A percentile compares a stretch with the other conserved stretches of the same genome.
These are phyloP conservation scores for Myxozyma monticola DNA, from an alignment of 805 yeast species.

Conservation along the genomic window DNA sequence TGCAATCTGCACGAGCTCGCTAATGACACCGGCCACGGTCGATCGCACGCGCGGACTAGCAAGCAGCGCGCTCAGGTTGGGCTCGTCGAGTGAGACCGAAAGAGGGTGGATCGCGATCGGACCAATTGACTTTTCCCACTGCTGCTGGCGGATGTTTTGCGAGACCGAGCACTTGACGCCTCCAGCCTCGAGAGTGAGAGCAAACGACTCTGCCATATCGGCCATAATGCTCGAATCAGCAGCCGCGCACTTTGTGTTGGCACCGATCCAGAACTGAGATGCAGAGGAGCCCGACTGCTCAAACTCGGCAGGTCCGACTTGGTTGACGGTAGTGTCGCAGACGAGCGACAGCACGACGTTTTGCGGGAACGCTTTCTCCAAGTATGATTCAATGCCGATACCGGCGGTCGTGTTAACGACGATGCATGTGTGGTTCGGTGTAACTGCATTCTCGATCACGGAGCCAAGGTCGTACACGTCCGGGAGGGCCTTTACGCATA, in stretches of 20 bases:
- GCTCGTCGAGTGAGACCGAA: slow-evolving; percentile 30
- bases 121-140: slow-evolving; percentile 31
- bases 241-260: slow-evolving; percentile 3
- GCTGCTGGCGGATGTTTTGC: slow-evolving; percentile 30
- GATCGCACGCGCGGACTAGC: slow-evolving; percentile 14
- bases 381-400: slow-evolving; percentile 59
- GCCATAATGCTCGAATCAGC: slow-evolving; percentile 17
- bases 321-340: slow-evolving; percentile 38
- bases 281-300: slow-evolving; percentile 19
- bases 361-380: slow-evolving; percentile 52
- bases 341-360: slow-evolving; percentile 61
- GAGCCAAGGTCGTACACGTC: slow-evolving; percentile 58
- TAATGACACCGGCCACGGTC: slow-evolving; percentile 13
- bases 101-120: slow-evolving; percentile 30
- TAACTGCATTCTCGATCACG: slow-evolving; percentile 52
- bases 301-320: slow-evolving; percentile 31
- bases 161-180: slow-evolving; percentile 23
- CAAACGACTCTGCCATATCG: slow-evolving; percentile 30
- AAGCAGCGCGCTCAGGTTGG: slow-evolving; percentile 21
- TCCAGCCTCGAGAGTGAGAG: slow-evolving; percentile 31
- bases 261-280: slow-evolving; percentile 26
- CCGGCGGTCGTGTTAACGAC: slow-evolving; percentile 55
- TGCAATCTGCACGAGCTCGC: slow-evolving; percentile 25
- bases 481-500: slow-evolving; percentile 66
- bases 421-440: slow-evolving; percentile 48